Evolutionary conservation across 495 filamentous ascomycete species (phyloP).

Genomic region (Pyrenopolyporus hunteri): DNA sequence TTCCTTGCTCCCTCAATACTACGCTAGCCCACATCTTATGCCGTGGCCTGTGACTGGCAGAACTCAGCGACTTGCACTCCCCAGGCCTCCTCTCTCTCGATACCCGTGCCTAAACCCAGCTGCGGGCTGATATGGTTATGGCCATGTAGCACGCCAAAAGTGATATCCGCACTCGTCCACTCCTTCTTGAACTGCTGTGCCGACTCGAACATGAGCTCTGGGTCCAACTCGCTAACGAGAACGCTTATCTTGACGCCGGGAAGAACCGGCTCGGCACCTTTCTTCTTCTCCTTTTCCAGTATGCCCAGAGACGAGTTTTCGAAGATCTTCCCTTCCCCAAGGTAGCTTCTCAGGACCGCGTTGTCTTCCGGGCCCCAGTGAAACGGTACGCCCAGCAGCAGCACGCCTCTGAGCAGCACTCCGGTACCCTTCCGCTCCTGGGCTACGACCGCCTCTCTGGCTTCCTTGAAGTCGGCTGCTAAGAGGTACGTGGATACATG

Average conservation of each 20-base stretch:
- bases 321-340: constrained; percentile 37
- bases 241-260: constrained; percentile 38
- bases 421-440: constrained; percentile 26
- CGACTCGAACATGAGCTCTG: constrained; percentile 43
- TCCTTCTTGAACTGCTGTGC: constrained; percentile 41
- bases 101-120: constrained; percentile 43
- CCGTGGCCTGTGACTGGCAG: constrained; percentile 17
- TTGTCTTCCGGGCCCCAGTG: constrained; percentile 40
- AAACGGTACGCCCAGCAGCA: constrained; percentile 49
- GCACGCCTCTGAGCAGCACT: constrained; percentile 42
- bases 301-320: constrained; percentile 42
- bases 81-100: constrained; percentile 50
- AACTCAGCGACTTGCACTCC: constrained; percentile 46
- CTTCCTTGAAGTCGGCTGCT: constrained; percentile 34
- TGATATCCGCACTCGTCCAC: constrained; percentile 41
- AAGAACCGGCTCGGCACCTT: constrained; percentile 33
- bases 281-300: constrained; percentile 35
- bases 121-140: constrained; percentile 56
- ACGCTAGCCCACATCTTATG: background rate
- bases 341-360: constrained; percentile 37
- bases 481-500: constrained; percentile 49
- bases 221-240: constrained; percentile 49
- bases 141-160: constrained; percentile 42
- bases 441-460: constrained; percentile 27
- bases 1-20: background rate